Evolutionary conservation across 805 yeast species (phyloP), one percentile per base, ranked within the genome.

Genomic region (Teunomyces aglyptinius): DNA sequence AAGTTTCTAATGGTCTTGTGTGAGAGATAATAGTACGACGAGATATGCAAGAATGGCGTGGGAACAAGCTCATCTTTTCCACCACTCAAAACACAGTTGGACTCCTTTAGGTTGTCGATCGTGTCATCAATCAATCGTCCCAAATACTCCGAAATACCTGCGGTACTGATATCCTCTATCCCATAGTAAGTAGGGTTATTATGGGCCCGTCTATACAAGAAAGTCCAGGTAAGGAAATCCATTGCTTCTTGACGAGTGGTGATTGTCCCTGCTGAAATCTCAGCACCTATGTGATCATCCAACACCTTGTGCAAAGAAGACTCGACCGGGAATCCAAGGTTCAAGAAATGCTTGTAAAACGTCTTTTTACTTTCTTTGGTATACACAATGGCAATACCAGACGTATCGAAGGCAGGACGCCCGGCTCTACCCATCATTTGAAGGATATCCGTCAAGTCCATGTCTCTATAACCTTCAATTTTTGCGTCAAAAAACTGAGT

Each of bases 11-110:
- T 80, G 0, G 98, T 91, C 63, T 82, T 82, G 65, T 94, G 98
- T 1, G 97, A 89, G 57, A 94, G 75, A 70, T 94, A 94, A 66
- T 94, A 94, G 67, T 86, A 94, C 1, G 97, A 89, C 1, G 96
- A 79, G 34, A 94, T 88, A 51, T 82, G 80, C 67, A 94, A 75
- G 61, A 82, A 90, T 15, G 96, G 89, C 0, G 98, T 90, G 6
- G 96, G 77, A 28, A 83, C 57, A 20, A 71, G 65, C 43, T 71
- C 75, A 40, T 76, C 77, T 16, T 74, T 76, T 1, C 81, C 80
- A 11, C 65, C 60, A 3, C 73, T 44, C 3, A 65, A 56, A 6
- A 90, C 77, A 75, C 97, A 91, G 52, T 77, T 78, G 0, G 97
- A 88, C 46, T 82, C 85, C 24, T 70, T 72, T 51, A 94, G 76